Evolutionary conservation across 2,329 filamentous ascomycete species (phyloP).

Genomic region (Arthrobotrys conoides): DNA sequence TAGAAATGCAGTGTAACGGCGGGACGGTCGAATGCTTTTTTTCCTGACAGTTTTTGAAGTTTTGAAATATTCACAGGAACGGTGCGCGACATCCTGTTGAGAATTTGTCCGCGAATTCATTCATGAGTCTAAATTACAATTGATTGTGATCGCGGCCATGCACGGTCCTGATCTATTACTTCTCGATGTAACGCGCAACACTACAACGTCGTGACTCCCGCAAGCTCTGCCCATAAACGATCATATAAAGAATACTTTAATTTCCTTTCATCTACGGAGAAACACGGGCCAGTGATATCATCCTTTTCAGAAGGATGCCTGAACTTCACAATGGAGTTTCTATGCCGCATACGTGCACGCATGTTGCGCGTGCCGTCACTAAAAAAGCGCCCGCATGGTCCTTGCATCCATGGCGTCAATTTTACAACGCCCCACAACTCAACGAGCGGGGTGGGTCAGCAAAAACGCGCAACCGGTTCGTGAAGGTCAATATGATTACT

Average conservation of each 20-base stretch:
- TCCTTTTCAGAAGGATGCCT: background rate
- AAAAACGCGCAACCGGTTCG: background rate
- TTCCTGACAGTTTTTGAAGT: too few relatives aligned
- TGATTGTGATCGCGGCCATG: background rate
- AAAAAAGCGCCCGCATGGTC: background rate
- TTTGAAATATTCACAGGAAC: background rate
- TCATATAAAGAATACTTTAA: slow-evolving; percentile 3
- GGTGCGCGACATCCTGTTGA: background rate
- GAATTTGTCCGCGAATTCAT: too few relatives aligned
- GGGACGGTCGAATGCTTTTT: too few relatives aligned
- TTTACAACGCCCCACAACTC: slow-evolving; percentile 16
- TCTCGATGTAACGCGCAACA: background rate
- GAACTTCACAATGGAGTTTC: background rate
- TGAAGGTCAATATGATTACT: slow-evolving; percentile 1
- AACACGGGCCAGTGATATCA: slow-evolving; percentile 4
- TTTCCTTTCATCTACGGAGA: slow-evolving; percentile 7
- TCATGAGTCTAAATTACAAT: background rate
- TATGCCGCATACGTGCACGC: slow-evolving; percentile 3
- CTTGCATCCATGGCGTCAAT: slow-evolving; percentile 4
- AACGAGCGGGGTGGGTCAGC: background rate
- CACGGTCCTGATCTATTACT: background rate
- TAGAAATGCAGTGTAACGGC: background rate
- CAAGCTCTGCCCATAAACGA: background rate
- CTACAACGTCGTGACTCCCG: background rate
- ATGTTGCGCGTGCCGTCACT: slow-evolving; percentile 2